A percentile compares a stretch with the other conserved stretches of the same genome.
Conservation (phyloP, 495 filamentous ascomycete species). For the Talaromyces nanjingensis region DNA sequence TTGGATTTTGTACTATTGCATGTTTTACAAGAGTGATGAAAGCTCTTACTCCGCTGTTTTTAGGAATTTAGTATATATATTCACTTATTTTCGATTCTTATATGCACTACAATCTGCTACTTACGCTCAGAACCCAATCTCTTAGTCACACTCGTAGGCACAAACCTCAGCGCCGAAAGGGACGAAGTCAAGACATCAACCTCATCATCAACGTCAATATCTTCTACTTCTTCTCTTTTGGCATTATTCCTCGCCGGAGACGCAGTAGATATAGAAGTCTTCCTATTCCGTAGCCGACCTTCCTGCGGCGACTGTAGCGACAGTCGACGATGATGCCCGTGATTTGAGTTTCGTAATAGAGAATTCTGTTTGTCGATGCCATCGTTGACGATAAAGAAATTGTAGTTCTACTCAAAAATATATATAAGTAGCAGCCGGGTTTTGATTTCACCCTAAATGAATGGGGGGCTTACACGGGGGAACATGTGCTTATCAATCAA, state of each 20-base stretch:
- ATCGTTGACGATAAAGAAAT: slow-evolving; percentile 80
- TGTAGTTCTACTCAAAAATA: slow-evolving; percentile 54
- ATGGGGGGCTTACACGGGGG: slow-evolving; percentile 48
- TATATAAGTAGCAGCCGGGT: not conserved
- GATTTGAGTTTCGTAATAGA: slow-evolving; percentile 52
- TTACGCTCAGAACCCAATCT: slow-evolving; percentile 14
- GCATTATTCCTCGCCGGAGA: not conserved
- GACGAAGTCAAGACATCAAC: slow-evolving; percentile 68
- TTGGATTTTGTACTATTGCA: not conserved
- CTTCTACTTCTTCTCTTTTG: not conserved
- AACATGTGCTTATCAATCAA: slow-evolving; percentile 93
- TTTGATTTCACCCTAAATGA: not conserved
- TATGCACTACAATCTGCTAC: not conserved
- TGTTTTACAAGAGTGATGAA: not conserved
- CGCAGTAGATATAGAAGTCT: slow-evolving; percentile 27
- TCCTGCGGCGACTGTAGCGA: slow-evolving; percentile 21
- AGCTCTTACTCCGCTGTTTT: not conserved
- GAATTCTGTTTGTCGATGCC: slow-evolving; percentile 81
- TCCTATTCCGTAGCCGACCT: slow-evolving; percentile 29
- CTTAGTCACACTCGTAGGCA: slow-evolving; percentile 60
- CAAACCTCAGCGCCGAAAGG: slow-evolving; percentile 78
- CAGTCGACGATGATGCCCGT: slow-evolving; percentile 24
- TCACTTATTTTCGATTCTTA: not conserved
- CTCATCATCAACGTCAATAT: slow-evolving; percentile 28
- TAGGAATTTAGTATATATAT: not conserved